Base-by-base conservation (phyloP, 192 early-diverging fungal genomes). In the Backusella parvicylindrica region DNA sequence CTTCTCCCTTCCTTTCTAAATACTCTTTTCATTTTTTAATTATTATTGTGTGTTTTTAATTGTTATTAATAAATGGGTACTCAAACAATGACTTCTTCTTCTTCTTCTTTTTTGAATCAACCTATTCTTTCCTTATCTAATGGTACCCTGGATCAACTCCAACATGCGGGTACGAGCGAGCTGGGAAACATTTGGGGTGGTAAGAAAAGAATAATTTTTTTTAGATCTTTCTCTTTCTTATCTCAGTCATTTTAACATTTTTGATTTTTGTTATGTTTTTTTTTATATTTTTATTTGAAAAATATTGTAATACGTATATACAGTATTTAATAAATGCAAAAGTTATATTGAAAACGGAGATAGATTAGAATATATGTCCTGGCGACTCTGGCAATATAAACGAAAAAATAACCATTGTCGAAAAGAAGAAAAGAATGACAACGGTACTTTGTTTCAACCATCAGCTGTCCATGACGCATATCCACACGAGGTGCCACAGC, bases 321-420 rank as follows among this genome's bases (percentile, higher is more conserved):
- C 35, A 80, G 79, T 70, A 23, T 80, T 80, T 40, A 70, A 69
- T 40, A 80, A 80, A 73, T 80, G 79, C 28, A 80, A 80, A 49
- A 50, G 47, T 9, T 66, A 64, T 47, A 70, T 76, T 13, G 71
- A 80, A 16, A 49, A 80, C 64, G 79, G 79, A 41, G 43, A 68
- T 32, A 64, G 79, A 43, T 65, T 80, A 12, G 79, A 80, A 69
- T 77, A 80, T 40, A 80, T 80, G 71, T 76, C 79, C 6, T 80
- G 79, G 79, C 21, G 80, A 73, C 33, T 80, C 35, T 80, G 79
- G 79, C 66, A 68, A 13, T 13, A 68, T 30, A 26, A 47, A 26
- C 37, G 53, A 60, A 28, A 60, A 60, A 60, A 60, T 4, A 28
- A 60, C 28, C 11, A 26, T 12, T 60, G 3, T 60, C 12, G 21